These are phyloP conservation scores for Colletotrichum aenigma DNA, from an alignment of 2,329 filamentous ascomycete species.

Conservation along the genomic window DNA sequence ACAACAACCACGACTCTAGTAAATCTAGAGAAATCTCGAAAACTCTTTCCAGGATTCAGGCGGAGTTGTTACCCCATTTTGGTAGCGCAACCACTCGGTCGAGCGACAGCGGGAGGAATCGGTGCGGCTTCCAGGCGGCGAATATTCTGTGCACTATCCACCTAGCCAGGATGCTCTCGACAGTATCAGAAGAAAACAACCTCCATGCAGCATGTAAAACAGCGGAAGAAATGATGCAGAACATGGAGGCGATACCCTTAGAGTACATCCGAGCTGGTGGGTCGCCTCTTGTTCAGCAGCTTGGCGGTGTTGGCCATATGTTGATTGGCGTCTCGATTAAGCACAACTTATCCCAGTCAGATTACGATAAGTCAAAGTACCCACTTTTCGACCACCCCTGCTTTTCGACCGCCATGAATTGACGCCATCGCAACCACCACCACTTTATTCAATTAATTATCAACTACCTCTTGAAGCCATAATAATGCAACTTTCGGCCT, in stretches of 20 bases:
- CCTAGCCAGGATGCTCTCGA: neutral
- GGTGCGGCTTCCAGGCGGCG: conserved; percentile 4
- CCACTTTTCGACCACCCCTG: no score
- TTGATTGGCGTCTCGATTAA: neutral
- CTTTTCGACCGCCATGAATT: no score
- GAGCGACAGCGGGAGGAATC: neutral
- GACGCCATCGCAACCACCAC: no score
- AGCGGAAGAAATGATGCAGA: neutral
- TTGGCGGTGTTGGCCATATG: conserved; percentile 3
- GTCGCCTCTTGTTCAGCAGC: neutral
- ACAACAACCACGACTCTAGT: neutral
- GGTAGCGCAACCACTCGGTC: neutral
- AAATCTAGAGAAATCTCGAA: neutral
- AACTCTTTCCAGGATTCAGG: neutral
- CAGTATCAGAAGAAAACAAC: neutral
- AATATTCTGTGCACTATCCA: conserved; percentile 9
- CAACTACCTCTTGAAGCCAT: no score
- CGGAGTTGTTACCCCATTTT: neutral
- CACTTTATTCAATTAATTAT: no score
- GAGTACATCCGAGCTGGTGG: conserved; percentile 2
- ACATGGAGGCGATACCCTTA: neutral
- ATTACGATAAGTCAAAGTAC: no score
- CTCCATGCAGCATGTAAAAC: neutral
- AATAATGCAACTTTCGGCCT: no score
- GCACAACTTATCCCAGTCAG: neutral